Base-by-base conservation (phyloP, 1,139 yeast genomes). In the Kurtzmaniella quercitrusa region DNA sequence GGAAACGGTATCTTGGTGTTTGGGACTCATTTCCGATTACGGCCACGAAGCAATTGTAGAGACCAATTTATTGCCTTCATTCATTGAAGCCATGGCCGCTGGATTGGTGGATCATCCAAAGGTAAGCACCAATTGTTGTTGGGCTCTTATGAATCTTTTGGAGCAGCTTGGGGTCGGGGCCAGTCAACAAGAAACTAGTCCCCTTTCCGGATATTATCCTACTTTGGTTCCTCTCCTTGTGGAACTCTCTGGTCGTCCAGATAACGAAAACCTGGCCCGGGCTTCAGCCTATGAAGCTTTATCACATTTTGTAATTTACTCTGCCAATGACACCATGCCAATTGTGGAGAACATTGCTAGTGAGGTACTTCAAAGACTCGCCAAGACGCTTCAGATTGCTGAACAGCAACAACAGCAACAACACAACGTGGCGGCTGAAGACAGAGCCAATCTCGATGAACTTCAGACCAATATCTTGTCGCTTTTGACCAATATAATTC, bases 1-100 rank as follows among this genome's bases (percentile, higher is more conserved):
- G 63, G 98, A 93, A 60, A 91, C 98, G 0, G 96, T 91, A 39
- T 95, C 98, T 8, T 93, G 98, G 98, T 93, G 98, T 67, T 75
- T 93, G 48, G 98, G 98, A 47, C 81, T 97, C 66, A 88, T 93
- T 56, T 95, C 98, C 11, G 98, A 93, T 59, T 68, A 85, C 48
- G 93, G 85, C 39, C 78, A 88, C 50, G 87, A 80, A 47, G 91
- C 95, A 5, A 82, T 91, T 50, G 85, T 85, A 54, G 62, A 79
- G 24, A 73, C 77, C 43, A 66, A 68, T 6, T 85, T 84, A 59
- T 73, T 93, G 52, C 86, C 90, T 31, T 72, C 71, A 39, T 80
- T 93, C 44, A 68, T 93, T 48, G 74, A 77, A 46, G 94, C 96
- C 0, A 75, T 93, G 49, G 66, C 84, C 38, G 63, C 73, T 38